A percentile compares a stretch with the other conserved stretches of the same genome.
Evolutionary conservation across 495 filamentous ascomycete species (phyloP).

Genomic region (Physcia stellaris): DNA sequence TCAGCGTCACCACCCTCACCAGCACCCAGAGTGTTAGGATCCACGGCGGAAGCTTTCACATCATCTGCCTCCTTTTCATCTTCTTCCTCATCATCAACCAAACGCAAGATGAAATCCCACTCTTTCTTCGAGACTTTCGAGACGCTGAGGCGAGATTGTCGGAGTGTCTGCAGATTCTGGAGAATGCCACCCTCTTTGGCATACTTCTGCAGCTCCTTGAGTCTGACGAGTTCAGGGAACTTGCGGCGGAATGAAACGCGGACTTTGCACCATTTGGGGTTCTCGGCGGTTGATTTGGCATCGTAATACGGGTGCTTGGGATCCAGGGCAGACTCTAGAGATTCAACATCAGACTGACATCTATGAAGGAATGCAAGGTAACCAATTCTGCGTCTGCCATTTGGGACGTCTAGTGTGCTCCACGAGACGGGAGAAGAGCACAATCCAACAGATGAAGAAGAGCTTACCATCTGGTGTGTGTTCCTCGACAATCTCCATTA

Average conservation of each 20-base stretch:
- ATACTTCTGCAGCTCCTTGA: slow-evolving; percentile 59
- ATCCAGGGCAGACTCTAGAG: slow-evolving; percentile 66
- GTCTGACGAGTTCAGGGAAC: slow-evolving; percentile 53
- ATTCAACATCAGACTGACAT: too few species aligned
- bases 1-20: too few species aligned
- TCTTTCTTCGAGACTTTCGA: slow-evolving; percentile 56
- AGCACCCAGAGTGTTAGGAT: too few species aligned
- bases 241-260: slow-evolving; percentile 77
- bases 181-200: slow-evolving; percentile 45
- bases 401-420: too few species aligned
- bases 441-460: too few species aligned
- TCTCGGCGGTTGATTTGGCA: slow-evolving; percentile 51
- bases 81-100: slow-evolving; percentile 31
- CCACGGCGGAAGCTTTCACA: too few species aligned
- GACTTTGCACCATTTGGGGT: slow-evolving; percentile 80
- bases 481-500: slow-evolving; percentile 83
- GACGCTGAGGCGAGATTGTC: slow-evolving; percentile 69
- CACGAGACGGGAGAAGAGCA: background rate
- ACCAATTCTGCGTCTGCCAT: too few species aligned
- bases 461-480: slow-evolving; percentile 60
- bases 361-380: too few species aligned
- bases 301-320: slow-evolving; percentile 72
- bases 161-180: slow-evolving; percentile 73
- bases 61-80: too few species aligned
- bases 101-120: slow-evolving; percentile 64